These are phyloP conservation scores for Cladosporium sp. DNA, from an alignment of 2,329 filamentous ascomycete genomes.

Conservation along the genomic window DNA sequence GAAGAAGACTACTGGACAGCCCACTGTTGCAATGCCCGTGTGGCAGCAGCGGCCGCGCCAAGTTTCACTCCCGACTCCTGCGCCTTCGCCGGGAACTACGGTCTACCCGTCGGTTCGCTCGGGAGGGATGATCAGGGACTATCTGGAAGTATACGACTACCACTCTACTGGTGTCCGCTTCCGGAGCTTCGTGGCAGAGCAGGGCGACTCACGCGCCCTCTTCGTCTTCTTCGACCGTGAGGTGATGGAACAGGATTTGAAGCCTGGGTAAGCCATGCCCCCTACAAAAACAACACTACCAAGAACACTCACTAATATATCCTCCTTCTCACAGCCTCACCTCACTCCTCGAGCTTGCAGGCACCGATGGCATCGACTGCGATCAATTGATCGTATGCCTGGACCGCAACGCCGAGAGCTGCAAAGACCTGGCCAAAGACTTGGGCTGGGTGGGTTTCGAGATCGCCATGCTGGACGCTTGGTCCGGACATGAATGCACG, in stretches of 20 bases:
- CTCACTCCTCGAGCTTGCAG: conserved; percentile 83
- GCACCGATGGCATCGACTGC: conserved; percentile 67
- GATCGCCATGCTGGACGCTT: conserved; percentile 72
- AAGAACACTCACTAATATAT: conserved; percentile 27
- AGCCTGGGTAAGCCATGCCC: conserved; percentile 62
- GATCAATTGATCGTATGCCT: conserved; percentile 75
- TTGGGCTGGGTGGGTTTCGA: conserved; percentile 93
- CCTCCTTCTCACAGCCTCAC: conserved; percentile 59
- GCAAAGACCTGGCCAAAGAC: conserved; percentile 69
- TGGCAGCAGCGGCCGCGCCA: conserved; percentile 3
- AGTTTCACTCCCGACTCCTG: conserved; percentile 31
- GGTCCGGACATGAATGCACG: conserved; percentile 56
- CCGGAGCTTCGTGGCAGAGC: conserved; percentile 74
- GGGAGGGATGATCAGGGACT: conserved; percentile 49
- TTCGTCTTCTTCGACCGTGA: conserved; percentile 84
- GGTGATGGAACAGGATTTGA: conserved; percentile 67
- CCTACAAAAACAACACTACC: neutral
- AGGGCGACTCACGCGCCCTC: conserved; percentile 66
- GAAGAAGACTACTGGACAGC: neutral
- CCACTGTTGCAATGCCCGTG: conserved; percentile 1
- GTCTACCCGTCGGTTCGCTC: conserved; percentile 15
- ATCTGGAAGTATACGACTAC: conserved; percentile 83
- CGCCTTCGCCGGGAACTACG: conserved; percentile 30
- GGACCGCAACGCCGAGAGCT: conserved; percentile 65
- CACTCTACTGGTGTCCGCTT: conserved; percentile 74